These are phyloP conservation scores for Saccharomyces hybrid DNA, from an alignment of 1,139 yeast species.

Conservation along the genomic window DNA sequence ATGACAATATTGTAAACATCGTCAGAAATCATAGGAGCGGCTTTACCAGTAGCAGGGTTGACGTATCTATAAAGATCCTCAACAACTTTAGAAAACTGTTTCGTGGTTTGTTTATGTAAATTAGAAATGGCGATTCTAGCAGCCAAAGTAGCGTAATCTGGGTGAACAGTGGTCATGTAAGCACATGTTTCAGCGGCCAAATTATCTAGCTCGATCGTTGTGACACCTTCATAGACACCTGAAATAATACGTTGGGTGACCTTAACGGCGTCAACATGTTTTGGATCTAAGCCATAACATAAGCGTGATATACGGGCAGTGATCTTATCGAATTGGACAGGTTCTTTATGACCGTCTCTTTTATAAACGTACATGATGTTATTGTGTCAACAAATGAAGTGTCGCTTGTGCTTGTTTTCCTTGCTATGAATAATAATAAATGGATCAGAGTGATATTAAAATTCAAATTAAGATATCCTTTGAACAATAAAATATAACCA, in stretches of 20 bases:
- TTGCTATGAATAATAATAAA: not conserved
- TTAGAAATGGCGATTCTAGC: slow-evolving; percentile 92
- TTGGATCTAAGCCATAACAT: slow-evolving; percentile 78
- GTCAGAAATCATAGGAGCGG: slow-evolving; percentile 56
- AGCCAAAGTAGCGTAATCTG: slow-evolving; percentile 90
- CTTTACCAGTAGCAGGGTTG: slow-evolving; percentile 60
- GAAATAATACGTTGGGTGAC: slow-evolving; percentile 85
- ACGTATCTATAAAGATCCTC: slow-evolving; percentile 55
- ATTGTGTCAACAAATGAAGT: not conserved
- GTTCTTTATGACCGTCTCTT: slow-evolving; percentile 79
- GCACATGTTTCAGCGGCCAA: slow-evolving; percentile 97
- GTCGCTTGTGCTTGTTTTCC: not conserved
- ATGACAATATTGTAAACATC: slow-evolving; percentile 55
- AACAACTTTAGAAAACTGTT: slow-evolving; percentile 71
- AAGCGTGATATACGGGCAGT: slow-evolving; percentile 58
- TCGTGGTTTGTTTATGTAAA: slow-evolving; percentile 84
- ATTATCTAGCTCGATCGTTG: slow-evolving; percentile 90
- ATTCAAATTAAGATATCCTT: not conserved
- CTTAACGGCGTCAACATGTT: slow-evolving; percentile 80
- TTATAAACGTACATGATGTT: slow-evolving; percentile 30
- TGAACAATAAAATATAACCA: not conserved
- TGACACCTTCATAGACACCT: slow-evolving; percentile 94
- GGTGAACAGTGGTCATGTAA: slow-evolving; percentile 92
- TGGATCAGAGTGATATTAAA: not conserved
- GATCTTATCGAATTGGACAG: slow-evolving; percentile 74